Evolutionary conservation across 202 grass and related monocot genomes (phyloP).

Genomic region (Miscanthus sacchariflorus): DNA sequence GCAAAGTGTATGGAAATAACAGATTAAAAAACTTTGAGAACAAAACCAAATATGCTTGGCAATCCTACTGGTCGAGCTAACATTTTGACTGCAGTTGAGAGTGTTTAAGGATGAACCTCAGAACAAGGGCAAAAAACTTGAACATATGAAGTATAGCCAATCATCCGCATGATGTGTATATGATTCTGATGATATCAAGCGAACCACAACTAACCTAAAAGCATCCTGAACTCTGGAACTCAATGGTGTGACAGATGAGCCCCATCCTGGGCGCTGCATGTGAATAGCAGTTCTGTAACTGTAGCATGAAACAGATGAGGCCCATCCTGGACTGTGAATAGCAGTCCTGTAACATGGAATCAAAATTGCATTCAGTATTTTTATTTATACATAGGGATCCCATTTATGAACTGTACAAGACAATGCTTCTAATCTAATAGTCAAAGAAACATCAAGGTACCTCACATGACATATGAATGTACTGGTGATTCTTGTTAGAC

Average conservation of each 20-base stretch:
- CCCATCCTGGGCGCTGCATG: conserved; percentile 18
- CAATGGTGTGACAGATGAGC: conserved; percentile 31
- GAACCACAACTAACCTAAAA: conserved; percentile 18
- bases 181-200: not conserved
- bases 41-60: not conserved
- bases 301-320: conserved; percentile 6
- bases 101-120: conserved; percentile 4
- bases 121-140: not conserved
- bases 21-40: not conserved
- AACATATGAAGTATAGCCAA: not conserved
- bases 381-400: conserved; percentile 17
- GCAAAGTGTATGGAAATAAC: not conserved
- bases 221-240: conserved; percentile 25
- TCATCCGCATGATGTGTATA: not conserved
- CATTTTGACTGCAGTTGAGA: not conserved
- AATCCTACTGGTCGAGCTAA: not conserved
- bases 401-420: not conserved
- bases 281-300: conserved; percentile 19
- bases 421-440: conserved; percentile 1
- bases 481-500: not conserved
- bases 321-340: conserved; percentile 5
- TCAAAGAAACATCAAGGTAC: conserved; percentile 28
- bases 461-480: conserved; percentile 39
- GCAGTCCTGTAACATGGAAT: conserved; percentile 32
- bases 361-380: conserved; percentile 15